Evolutionary conservation across 2,329 filamentous ascomycete genomes (phyloP), one percentile per base, ranked within the genome.

Genomic region (Gyromitra esculenta): DNA sequence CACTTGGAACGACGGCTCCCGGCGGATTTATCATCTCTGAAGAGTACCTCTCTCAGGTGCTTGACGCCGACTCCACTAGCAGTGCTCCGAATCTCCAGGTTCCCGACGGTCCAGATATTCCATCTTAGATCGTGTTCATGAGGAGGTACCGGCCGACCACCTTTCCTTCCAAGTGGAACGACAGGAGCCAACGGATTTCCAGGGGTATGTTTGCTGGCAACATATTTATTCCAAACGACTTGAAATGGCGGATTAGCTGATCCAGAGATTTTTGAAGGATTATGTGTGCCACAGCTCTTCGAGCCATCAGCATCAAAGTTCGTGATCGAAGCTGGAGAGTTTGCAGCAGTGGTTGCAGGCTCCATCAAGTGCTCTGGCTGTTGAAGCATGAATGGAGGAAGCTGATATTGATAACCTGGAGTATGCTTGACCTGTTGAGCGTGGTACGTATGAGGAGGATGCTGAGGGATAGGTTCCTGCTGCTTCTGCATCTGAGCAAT

Each of bases 91-190:
- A 68, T 68, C 7, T 68, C 65, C 5, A 68, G 39, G 18, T 68
- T 68, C 4, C 65, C 52, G 59, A 68, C 39, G 35, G 50, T 68
- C 65, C 65, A 68, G 9, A 68, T 45, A 45, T 68, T 68, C 52
- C 65, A 68, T 21, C 65, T 68, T 1, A 13, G 52, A 11, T 68
- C 65, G 15, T 5, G 13, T 15, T 45, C 52, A 5, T 8, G 21
- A 2, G 65, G 65, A 59, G 65, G 65, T n/a, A 68, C 39, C 15
- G 65, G 39, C 7, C 65, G 65, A 48, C 65, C 65, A 4, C 65
- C 65, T 48, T 52, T 68, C 52, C 65, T 48, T 13, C 25, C n/a
- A 5, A 68, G 65, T 37, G 65, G 39, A 4, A 8, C 48, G 50
- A 13, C 31, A 6, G 35, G 37, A 5, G 3, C 35, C 25, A 64